phyloP scores from a whole-genome alignment of 495 filamentous ascomycete genomes.

The Neurospora intermedia region DNA sequence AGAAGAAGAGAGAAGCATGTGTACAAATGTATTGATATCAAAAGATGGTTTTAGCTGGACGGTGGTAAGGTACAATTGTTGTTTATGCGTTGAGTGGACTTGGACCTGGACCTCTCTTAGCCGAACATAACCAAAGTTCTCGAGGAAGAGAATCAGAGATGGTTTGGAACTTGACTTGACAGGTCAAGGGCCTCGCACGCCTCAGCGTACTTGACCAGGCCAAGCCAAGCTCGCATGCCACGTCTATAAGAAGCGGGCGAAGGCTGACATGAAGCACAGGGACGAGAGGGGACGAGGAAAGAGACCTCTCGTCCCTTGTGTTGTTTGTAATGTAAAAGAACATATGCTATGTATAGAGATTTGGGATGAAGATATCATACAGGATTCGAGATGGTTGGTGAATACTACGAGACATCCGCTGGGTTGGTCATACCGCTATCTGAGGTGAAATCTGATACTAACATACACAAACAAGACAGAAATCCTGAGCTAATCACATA shows the following conservation, averaged over 20 bases:
- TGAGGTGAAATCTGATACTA: background rate
- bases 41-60: background rate
- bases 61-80: background rate
- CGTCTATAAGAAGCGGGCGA: background rate
- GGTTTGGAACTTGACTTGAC: background rate
- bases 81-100: background rate
- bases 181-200: background rate
- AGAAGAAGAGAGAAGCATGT: background rate
- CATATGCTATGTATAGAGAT: background rate
- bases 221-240: background rate
- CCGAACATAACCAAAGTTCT: background rate
- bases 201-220: background rate
- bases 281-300: background rate
- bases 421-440: background rate
- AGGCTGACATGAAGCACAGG: background rate
- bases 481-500: background rate
- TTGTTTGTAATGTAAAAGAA: background rate
- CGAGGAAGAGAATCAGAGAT: background rate
- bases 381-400: background rate
- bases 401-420: background rate
- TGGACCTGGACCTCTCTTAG: background rate
- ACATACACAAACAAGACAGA: background rate
- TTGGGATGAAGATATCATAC: background rate
- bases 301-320: background rate
- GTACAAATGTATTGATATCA: constrained; percentile 1